These are phyloP conservation scores for Lobosporangium transversale DNA, from an alignment of 192 early-diverging fungal genomes.

Conservation along the genomic window DNA sequence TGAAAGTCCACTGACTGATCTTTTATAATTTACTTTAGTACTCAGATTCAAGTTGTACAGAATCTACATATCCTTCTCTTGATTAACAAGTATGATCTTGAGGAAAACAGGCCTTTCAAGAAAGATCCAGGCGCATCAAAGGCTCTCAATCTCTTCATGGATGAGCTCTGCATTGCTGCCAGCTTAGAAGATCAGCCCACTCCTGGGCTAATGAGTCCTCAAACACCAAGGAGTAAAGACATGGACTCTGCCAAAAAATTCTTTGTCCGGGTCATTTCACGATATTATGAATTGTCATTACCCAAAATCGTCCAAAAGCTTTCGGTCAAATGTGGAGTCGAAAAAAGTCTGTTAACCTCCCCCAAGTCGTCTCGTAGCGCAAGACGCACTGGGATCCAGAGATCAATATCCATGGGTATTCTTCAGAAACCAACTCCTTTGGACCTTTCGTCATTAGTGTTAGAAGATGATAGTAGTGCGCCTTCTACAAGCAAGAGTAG, in stretches of 20 bases:
- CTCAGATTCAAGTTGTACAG: constrained; percentile 46
- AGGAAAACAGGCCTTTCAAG: constrained; percentile 50
- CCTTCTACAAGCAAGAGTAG: not conserved
- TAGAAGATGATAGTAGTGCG: not conserved
- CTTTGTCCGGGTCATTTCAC: constrained; percentile 21
- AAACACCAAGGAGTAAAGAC: constrained; percentile 39
- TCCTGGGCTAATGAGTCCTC: constrained; percentile 34
- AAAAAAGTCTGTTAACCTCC: constrained; percentile 23
- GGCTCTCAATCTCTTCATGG: constrained; percentile 28
- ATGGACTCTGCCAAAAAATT: constrained; percentile 48
- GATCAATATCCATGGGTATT: constrained; percentile 30
- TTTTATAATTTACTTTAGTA: constrained; percentile 5
- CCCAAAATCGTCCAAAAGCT: constrained; percentile 29
- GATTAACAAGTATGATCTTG: constrained; percentile 34
- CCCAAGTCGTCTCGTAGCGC: constrained; percentile 15
- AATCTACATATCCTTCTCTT: constrained; percentile 40
- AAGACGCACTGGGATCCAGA: constrained; percentile 13
- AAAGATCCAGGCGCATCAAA: constrained; percentile 45
- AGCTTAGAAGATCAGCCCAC: constrained; percentile 23
- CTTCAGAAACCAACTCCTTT: constrained; percentile 35
- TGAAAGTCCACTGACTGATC: too few relatives aligned
- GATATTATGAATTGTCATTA: constrained; percentile 29
- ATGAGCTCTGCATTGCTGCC: constrained; percentile 36
- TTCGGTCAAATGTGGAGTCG: constrained; percentile 37
- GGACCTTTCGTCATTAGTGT: constrained; percentile 1